Conservation (phyloP, 768 basidiomycete genomes). For the Mycena pura region DNA sequence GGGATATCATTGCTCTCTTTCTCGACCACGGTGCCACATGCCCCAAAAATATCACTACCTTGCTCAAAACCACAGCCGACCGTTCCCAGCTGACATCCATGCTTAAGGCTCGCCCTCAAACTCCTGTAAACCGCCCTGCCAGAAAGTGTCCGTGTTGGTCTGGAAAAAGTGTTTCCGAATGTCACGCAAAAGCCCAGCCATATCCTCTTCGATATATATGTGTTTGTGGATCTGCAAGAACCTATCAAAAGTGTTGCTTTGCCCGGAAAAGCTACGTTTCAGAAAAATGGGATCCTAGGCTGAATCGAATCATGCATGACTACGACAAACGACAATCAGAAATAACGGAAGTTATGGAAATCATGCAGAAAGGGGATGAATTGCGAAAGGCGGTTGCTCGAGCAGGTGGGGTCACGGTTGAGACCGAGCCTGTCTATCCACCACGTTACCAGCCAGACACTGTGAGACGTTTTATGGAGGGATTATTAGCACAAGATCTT, state of each 20-base stretch:
- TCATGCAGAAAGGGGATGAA: background rate
- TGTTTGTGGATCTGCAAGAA: constrained; percentile 2
- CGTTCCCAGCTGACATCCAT: background rate
- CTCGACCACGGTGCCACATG: constrained; percentile 2
- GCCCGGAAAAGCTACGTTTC: background rate
- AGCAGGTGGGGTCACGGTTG: background rate
- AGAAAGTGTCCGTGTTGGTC: constrained; percentile 14
- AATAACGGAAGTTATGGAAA: background rate
- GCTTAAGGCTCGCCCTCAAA: background rate
- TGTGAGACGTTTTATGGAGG: background rate
- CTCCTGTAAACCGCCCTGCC: background rate
- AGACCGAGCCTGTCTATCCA: background rate
- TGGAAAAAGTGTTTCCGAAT: background rate
- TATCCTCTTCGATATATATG: constrained; percentile 10
- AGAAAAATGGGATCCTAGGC: constrained; percentile 7
- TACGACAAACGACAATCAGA: background rate
- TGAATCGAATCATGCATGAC: constrained; percentile 5
- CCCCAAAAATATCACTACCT: background rate
- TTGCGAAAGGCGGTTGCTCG: background rate
- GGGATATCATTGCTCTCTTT: constrained; percentile 9
- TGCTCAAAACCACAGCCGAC: background rate
- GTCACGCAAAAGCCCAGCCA: background rate
- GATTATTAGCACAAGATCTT: background rate
- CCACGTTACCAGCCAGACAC: background rate
- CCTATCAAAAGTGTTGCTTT: constrained; percentile 4